Base-by-base conservation (phyloP, 1,139 yeast genomes). In the Suhomyces atakaporum region DNA sequence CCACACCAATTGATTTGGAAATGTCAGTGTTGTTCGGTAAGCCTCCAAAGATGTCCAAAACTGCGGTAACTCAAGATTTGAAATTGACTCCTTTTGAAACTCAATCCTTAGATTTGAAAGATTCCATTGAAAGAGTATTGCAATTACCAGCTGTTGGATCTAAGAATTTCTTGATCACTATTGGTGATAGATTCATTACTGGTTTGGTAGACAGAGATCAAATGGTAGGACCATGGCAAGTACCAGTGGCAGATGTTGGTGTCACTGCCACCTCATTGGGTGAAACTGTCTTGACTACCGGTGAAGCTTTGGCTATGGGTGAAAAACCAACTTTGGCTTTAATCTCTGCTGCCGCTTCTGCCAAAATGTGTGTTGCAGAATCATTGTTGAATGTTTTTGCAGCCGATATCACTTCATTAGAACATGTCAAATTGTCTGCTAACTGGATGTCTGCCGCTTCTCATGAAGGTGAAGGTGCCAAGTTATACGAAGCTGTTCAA, bases 191-290 rank as follows among this genome's bases (percentile, higher is more conserved):
- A 67, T 78, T 94, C 20, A 94, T 94, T 43, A 92, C 97, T 27
- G 99, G 99, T 32, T 77, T 94, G 51, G 86, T 92, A 45, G 97
- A 95, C 55, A 83, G 98, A 60, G 99, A 94, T 60, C 99, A 94
- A 69, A 84, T 90, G 84, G 97, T 94, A 43, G 99, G 99, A 29
- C 98, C 98, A 56, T 94, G 98, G 97, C 99, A 94, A 73, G 90
- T 85, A 5, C 98, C 99, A 29, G 98, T 94, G 16, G 94, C 98
- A n/a, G 97, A 94, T 61, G 97, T 89, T 40, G 98, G 96, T 63
- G 97, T 92, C 38, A 90, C 98, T 13, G 84, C 87, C 42, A 84
- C 97, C 0, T 86, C 97, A 2, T 75, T 88, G 37, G 97, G 95
- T 51, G 84, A 81, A 36, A 70, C 74, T 6, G 65, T 85, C 35